phyloP scores from a whole-genome alignment of 345 rosid genomes.

The Murraya paniculata region DNA sequence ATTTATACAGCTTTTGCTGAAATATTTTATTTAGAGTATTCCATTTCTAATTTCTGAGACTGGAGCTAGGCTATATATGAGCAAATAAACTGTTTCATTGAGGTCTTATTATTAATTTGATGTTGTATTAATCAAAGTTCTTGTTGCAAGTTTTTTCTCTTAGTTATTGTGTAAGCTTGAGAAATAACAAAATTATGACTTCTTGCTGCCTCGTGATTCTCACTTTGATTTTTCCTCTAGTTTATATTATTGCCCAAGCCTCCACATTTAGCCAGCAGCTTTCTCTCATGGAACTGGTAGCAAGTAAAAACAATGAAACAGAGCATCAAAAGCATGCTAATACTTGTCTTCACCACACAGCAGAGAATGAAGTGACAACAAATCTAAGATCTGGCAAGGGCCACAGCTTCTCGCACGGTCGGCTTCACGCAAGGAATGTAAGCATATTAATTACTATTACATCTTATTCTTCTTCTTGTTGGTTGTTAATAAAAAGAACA shows the following conservation, averaged over 20 bases:
- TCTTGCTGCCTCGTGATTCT: constrained; percentile 21
- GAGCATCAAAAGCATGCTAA: background rate
- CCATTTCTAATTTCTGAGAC: background rate
- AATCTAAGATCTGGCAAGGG: constrained; percentile 27
- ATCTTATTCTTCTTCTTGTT: too few relatives aligned
- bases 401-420: constrained; percentile 7
- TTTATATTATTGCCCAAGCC: background rate
- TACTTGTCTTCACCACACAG: background rate
- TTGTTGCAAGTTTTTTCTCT: too few relatives aligned
- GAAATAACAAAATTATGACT: constrained; percentile 7
- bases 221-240: constrained; percentile 12
- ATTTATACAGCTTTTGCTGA: background rate
- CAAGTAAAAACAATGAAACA: background rate
- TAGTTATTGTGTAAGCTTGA: background rate
- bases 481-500: background rate
- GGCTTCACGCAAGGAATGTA: constrained; percentile 26
- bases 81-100: background rate
- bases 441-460: background rate
- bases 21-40: background rate
- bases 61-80: background rate
- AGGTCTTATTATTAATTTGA: background rate
- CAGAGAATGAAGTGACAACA: constrained; percentile 19
- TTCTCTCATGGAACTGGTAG: background rate
- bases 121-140: too few relatives aligned
- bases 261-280: background rate